These are phyloP conservation scores for Colletotrichum cereale DNA, from an alignment of 2,329 filamentous ascomycete genomes.

Conservation along the genomic window DNA sequence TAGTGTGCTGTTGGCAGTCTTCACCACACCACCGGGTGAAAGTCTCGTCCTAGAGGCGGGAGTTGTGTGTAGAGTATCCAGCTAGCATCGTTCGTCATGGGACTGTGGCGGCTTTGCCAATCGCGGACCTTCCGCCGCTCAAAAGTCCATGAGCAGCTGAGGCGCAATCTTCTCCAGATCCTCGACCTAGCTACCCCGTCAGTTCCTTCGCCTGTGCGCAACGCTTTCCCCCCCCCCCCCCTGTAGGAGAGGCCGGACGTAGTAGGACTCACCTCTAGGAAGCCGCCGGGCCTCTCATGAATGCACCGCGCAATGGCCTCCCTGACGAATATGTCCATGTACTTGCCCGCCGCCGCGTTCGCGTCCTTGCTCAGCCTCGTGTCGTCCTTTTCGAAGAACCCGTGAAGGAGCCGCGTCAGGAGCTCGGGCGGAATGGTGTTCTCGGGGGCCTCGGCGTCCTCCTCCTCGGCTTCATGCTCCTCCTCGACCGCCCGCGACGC, in stretches of 20 bases:
- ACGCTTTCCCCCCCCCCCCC: background rate
- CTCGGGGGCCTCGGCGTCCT: constrained; percentile 52
- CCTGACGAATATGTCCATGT: constrained; percentile 90
- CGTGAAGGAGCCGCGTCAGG: constrained; percentile 80
- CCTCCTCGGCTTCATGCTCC: constrained; percentile 43
- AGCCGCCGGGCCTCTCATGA: constrained; percentile 76
- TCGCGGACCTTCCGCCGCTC: constrained; percentile 44
- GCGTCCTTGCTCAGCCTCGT: constrained; percentile 84
- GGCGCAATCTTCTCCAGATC: constrained; percentile 90
- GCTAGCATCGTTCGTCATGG: background rate
- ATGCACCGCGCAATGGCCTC: constrained; percentile 87
- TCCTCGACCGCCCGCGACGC: constrained; percentile 41
- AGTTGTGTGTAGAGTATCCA: background rate
- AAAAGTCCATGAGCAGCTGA: constrained; percentile 89
- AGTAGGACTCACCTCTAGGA: constrained; percentile 74
- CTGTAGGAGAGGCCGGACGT: constrained; percentile 1
- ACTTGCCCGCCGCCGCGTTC: constrained; percentile 81
- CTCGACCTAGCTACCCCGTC: constrained; percentile 71
- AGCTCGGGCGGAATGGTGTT: constrained; percentile 78
- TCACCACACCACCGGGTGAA: background rate
- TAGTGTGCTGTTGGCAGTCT: too few species aligned
- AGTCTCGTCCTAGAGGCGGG: too few species aligned
- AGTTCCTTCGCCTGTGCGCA: constrained; percentile 7
- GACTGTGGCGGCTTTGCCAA: background rate
- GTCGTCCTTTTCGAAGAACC: constrained; percentile 79